A percentile compares a stretch with the other conserved stretches of the same genome.
These are phyloP conservation scores for Nyctanthes arbortristis DNA, from an alignment of 257 asterid species.

Conservation along the genomic window DNA sequence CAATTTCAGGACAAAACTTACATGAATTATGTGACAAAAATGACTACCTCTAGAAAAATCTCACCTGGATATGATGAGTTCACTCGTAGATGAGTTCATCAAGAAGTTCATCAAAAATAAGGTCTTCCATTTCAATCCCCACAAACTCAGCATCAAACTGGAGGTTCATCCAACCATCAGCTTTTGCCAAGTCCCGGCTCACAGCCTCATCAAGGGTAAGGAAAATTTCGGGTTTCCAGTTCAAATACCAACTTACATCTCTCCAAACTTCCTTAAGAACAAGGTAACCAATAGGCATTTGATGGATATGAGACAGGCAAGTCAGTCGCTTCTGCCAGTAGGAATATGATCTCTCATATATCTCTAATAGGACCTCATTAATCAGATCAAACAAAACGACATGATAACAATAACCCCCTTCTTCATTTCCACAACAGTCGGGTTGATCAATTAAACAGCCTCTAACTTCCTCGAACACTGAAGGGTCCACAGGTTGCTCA, in stretches of 20 bases:
- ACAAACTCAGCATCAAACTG: slow-evolving; percentile 74
- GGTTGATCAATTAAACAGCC: slow-evolving; percentile 34
- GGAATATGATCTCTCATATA: slow-evolving; percentile 59
- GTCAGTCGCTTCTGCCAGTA: slow-evolving; percentile 71
- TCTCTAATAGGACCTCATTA: slow-evolving; percentile 60
- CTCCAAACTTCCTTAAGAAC: slow-evolving; percentile 80
- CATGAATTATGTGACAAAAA: neutral
- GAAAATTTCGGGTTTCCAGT: slow-evolving; percentile 41
- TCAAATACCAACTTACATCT: slow-evolving; percentile 42
- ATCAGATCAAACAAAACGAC: slow-evolving; percentile 63
- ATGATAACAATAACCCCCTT: slow-evolving; percentile 38
- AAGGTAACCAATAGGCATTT: slow-evolving; percentile 56
- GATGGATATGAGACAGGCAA: slow-evolving; percentile 45
- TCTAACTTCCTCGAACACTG: slow-evolving; percentile 57
- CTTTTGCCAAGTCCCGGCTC: slow-evolving; percentile 47
- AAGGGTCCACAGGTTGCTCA: slow-evolving; percentile 55
- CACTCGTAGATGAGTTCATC: slow-evolving; percentile 41
- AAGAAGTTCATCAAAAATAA: slow-evolving; percentile 67
- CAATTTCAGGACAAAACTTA: neutral
- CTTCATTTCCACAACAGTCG: slow-evolving; percentile 31
- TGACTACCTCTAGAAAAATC: neutral
- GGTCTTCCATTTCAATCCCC: slow-evolving; percentile 65
- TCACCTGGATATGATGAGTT: neutral
- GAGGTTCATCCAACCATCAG: slow-evolving; percentile 71
- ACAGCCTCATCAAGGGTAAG: slow-evolving; percentile 58